Percentiles rank a stretch among this genome's conserved stretches.
These are phyloP conservation scores for Neonectria faginata DNA, from an alignment of 2,329 filamentous ascomycete genomes.

Conservation along the genomic window DNA sequence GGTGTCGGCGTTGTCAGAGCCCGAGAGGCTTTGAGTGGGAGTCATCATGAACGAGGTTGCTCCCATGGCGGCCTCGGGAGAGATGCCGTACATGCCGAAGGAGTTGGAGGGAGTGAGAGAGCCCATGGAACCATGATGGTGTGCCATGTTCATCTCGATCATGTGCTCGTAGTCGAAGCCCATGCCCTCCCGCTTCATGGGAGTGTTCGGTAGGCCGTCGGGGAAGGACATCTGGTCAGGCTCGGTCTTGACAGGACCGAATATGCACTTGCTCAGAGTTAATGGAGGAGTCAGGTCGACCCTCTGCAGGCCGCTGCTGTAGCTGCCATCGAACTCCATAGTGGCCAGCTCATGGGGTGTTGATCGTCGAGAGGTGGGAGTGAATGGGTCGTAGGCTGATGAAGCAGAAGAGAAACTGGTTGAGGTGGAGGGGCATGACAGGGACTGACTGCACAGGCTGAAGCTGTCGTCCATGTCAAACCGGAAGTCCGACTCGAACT, in stretches of 20 bases:
- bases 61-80: slow-evolving; percentile 49
- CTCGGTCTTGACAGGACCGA: slow-evolving; percentile 50
- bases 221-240: slow-evolving; percentile 49
- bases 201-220: slow-evolving; percentile 50
- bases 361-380: slow-evolving; percentile 58
- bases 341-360: slow-evolving; percentile 54
- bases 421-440: slow-evolving; percentile 51
- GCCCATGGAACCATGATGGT: slow-evolving; percentile 50
- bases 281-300: slow-evolving; percentile 54
- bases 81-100: slow-evolving; percentile 52
- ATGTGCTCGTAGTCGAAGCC: slow-evolving; percentile 55
- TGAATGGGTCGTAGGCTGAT: slow-evolving; percentile 58
- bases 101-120: slow-evolving; percentile 53
- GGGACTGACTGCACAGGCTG: slow-evolving; percentile 51
- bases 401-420: slow-evolving; percentile 56
- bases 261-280: slow-evolving; percentile 51
- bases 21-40: slow-evolving; percentile 54
- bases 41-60: slow-evolving; percentile 55
- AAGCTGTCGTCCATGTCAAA: slow-evolving; percentile 57
- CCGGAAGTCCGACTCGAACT: slow-evolving; percentile 54
- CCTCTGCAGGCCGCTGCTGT: slow-evolving; percentile 42
- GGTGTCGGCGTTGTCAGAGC: slow-evolving; percentile 53
- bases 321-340: slow-evolving; percentile 54
- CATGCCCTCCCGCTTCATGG: slow-evolving; percentile 52
- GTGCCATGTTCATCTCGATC: slow-evolving; percentile 52